Conservation (phyloP, 805 yeast species). For the Wickerhamiella nectarea region DNA sequence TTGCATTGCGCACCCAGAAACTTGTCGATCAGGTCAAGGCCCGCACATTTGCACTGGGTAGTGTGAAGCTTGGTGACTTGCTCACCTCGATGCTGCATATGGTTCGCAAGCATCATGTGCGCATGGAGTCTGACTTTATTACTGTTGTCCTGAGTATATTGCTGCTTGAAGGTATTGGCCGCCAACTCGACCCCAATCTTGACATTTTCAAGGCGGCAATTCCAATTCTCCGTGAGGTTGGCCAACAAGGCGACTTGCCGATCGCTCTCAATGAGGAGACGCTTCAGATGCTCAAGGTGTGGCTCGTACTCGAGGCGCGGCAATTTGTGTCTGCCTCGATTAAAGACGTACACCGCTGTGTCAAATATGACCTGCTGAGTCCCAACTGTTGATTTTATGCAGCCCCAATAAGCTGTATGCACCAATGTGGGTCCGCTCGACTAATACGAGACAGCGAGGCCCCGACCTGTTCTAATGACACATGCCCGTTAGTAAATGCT, state of each 20-base stretch:
- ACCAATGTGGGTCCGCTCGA: too few relatives aligned
- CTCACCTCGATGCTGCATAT: slow-evolving; percentile 73
- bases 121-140: slow-evolving; percentile 95
- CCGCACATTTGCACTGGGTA: slow-evolving; percentile 84
- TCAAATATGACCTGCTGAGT: slow-evolving; percentile 51
- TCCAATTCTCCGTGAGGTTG: slow-evolving; percentile 73
- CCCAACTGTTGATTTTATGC: slow-evolving; percentile 45
- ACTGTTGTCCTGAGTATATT: slow-evolving; percentile 90
- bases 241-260: slow-evolving; percentile 23
- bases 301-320: slow-evolving; percentile 82
- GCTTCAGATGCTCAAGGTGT: slow-evolving; percentile 74
- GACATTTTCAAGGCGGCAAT: slow-evolving; percentile 89
- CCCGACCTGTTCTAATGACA: too few relatives aligned
- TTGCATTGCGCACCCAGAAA: slow-evolving; percentile 75
- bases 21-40: slow-evolving; percentile 69
- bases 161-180: slow-evolving; percentile 85
- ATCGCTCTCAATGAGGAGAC: slow-evolving; percentile 29
- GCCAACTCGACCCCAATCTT: slow-evolving; percentile 83
- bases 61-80: slow-evolving; percentile 81
- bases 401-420: too few relatives aligned
- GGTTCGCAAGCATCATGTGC: slow-evolving; percentile 89
- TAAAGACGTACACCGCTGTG: slow-evolving; percentile 46
- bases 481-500: too few relatives aligned
- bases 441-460: too few relatives aligned
- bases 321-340: slow-evolving; percentile 74